A percentile compares a stretch with the other conserved stretches of the same genome.
phyloP scores from a whole-genome alignment of 257 asterid species.

The Jaltomata sinuosa region DNA sequence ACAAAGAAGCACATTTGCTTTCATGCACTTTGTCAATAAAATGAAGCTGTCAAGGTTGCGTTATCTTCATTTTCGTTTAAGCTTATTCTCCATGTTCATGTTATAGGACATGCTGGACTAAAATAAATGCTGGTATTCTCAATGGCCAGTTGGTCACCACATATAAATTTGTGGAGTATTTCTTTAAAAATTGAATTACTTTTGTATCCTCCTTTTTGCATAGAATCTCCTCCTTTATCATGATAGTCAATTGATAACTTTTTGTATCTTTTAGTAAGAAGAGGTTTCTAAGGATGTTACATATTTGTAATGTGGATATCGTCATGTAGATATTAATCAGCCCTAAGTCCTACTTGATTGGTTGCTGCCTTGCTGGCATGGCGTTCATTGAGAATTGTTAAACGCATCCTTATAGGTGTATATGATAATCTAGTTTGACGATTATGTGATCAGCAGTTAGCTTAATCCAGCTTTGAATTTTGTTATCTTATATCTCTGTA shows the following conservation, averaged over 20 bases:
- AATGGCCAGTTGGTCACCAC: neutral
- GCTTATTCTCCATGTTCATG: neutral
- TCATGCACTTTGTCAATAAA: neutral
- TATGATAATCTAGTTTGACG: neutral
- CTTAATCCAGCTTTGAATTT: neutral
- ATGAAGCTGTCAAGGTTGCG: neutral
- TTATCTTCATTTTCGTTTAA: neutral
- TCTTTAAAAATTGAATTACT: neutral
- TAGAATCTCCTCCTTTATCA: neutral
- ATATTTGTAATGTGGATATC: neutral
- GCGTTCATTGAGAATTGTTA: neutral
- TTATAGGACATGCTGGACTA: neutral
- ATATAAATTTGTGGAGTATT: neutral
- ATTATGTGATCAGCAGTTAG: neutral
- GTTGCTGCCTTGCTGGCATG: neutral
- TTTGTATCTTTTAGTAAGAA: neutral
- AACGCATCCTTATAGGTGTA: neutral
- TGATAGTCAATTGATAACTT: neutral
- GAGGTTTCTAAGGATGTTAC: neutral
- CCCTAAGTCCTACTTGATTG: neutral
- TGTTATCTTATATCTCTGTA: constrained; percentile 26
- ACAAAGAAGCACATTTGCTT: neutral
- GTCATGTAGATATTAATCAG: neutral
- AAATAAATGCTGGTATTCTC: neutral
- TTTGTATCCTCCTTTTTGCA: neutral